Percentiles rank a stretch among this genome's conserved stretches.
These are phyloP conservation scores for Pseudogymnoascus sp. DNA, from an alignment of 2,329 filamentous ascomycete species.

Conservation along the genomic window DNA sequence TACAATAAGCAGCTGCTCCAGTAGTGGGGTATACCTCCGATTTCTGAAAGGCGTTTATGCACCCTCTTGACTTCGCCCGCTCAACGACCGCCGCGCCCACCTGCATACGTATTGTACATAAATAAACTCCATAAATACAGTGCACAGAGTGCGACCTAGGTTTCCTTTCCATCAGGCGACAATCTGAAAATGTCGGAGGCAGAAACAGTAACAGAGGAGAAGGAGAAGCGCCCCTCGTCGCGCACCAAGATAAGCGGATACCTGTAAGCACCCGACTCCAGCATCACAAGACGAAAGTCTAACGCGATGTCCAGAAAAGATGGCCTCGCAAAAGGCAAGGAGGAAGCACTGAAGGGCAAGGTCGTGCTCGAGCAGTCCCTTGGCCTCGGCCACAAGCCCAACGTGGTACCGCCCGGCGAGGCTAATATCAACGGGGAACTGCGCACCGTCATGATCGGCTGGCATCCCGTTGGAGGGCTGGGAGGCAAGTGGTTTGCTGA, in stretches of 20 bases:
- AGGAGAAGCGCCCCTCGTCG: slow-evolving; percentile 5
- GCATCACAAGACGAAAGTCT: not conserved
- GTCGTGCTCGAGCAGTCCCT: slow-evolving; percentile 36
- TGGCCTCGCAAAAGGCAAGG: slow-evolving; percentile 14
- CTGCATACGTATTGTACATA: slow-evolving; percentile 4
- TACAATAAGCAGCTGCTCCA: not conserved
- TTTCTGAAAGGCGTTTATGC: not conserved
- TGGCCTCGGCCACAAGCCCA: slow-evolving; percentile 38
- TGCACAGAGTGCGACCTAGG: not conserved
- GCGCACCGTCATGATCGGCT: slow-evolving; percentile 46
- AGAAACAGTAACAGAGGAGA: slow-evolving; percentile 8
- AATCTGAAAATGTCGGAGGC: not conserved
- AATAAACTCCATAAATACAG: slow-evolving; percentile 1
- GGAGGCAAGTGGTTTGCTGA: slow-evolving; percentile 54
- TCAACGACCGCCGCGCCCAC: not conserved
- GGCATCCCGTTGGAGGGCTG: slow-evolving; percentile 50
- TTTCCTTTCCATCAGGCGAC: not conserved
- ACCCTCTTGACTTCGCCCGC: slow-evolving; percentile 5
- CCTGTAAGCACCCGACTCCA: not conserved
- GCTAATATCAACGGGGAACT: slow-evolving; percentile 32
- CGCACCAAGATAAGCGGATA: not conserved
- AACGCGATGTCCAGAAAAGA: not conserved
- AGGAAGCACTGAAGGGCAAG: slow-evolving; percentile 34
- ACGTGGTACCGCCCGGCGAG: slow-evolving; percentile 36
- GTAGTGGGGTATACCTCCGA: not conserved